Percentiles rank a stretch among this genome's conserved stretches.
Evolutionary conservation across 805 yeast genomes (phyloP).

Genomic region (Maudiozyma pseudohumilis): DNA sequence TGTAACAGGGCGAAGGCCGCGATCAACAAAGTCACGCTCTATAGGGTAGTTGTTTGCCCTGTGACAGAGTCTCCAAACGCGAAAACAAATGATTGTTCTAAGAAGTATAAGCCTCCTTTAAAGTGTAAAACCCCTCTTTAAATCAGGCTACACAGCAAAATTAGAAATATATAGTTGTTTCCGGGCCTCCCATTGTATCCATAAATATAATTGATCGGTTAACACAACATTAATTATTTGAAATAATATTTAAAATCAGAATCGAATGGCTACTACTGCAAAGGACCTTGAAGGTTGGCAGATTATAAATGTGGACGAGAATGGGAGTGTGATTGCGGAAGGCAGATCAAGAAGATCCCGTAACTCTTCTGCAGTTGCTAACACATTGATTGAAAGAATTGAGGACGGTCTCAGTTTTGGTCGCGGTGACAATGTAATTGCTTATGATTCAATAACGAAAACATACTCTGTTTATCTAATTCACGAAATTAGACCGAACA

Average conservation of each 20-base stretch:
- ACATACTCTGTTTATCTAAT: constrained; percentile 39
- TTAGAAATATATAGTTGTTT: too few relatives aligned
- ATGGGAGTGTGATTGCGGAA: constrained; percentile 18
- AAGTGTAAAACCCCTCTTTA: too few relatives aligned
- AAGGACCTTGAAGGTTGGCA: constrained; percentile 27
- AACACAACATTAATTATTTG: too few relatives aligned
- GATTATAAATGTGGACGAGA: constrained; percentile 20
- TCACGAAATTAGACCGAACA: constrained; percentile 43
- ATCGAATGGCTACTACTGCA: constrained; percentile 17
- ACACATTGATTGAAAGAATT: constrained; percentile 31
- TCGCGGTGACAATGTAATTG: constrained; percentile 44
- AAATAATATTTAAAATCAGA: neutral
- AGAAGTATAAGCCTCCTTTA: too few relatives aligned
- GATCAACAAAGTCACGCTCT: too few relatives aligned
- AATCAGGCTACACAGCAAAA: too few relatives aligned
- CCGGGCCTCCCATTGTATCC: too few relatives aligned
- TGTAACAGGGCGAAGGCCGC: too few relatives aligned
- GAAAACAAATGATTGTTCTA: too few relatives aligned
- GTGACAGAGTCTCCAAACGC: too few relatives aligned
- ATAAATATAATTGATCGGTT: too few relatives aligned
- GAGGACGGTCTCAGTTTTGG: constrained; percentile 40
- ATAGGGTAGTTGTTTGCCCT: too few relatives aligned
- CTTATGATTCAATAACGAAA: constrained; percentile 27
- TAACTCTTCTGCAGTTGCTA: constrained; percentile 13
- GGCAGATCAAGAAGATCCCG: constrained; percentile 15